Base-by-base conservation (phyloP, 352 stramenopile species). In the Phytophthora kernoviae region DNA sequence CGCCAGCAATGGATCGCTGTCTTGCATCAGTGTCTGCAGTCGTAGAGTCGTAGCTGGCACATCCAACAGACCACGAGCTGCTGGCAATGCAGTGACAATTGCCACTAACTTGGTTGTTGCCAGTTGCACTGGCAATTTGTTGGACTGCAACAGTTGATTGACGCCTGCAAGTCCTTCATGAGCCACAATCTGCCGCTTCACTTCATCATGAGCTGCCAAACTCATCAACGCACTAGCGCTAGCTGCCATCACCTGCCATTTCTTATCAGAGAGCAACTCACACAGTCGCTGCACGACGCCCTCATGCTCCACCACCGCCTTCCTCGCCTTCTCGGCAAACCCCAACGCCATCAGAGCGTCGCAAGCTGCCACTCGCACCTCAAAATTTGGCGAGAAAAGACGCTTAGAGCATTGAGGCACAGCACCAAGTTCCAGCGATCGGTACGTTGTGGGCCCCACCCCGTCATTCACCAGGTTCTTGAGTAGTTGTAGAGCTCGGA, bases 381-480 rank as follows among this genome's bases (percentile, higher is more conserved):
- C 65, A 12, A 51, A 66, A 17, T 68, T 63, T 1, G 51, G 39
- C n/a, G 77, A 75, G 50, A 79, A 76, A 30, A 87, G 47, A n/a
- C 73, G 68, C 45, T 73, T 75, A 8, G 66, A 58, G 30, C 69
- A 78, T 32, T 83, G 60, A 15, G 76, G 59, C 14, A 93, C 53
- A 5, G 42, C 68, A 4, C 74, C 74, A 2, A 91, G 67, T 26
- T 93, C 81, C 47, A 93, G 64, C 4, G 77, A 78, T 14, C 69
- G 70, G 36, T 77, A 63, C 17, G 62, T 76, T 2, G 81, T 91
- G 37, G 44, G 41, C 44, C 81, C 70, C 0, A 75, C 62, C 37
- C 79, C 79, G 55, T 93, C 84, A 52, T 93, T 93, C 43, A 90
- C 36, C 12, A 90, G 20, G 17, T 84, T 68, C 43, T 87, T 87